phyloP scores from a whole-genome alignment of 2,329 filamentous ascomycete species.

The Penicillium sp. region DNA sequence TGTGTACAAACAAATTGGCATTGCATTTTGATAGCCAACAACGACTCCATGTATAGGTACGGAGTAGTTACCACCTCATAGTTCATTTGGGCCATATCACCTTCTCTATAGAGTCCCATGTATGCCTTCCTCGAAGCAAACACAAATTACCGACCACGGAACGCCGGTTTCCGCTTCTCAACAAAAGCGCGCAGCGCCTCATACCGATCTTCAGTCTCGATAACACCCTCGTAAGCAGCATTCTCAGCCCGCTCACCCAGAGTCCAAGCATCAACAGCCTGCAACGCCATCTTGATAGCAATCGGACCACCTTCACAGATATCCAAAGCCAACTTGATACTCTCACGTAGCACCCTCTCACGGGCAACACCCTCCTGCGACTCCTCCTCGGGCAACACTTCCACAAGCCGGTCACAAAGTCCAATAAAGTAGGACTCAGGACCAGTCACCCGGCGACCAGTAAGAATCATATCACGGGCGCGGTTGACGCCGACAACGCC shows the following conservation, averaged over 20 bases:
- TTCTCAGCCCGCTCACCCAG: conserved; percentile 74
- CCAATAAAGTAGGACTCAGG: conserved; percentile 89
- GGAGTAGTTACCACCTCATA: too few relatives aligned
- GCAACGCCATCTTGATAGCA: conserved; percentile 72
- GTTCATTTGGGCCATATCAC: background rate
- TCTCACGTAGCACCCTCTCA: conserved; percentile 67
- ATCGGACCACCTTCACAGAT: conserved; percentile 89
- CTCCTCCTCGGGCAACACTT: conserved; percentile 59
- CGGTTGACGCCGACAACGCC: conserved; percentile 72
- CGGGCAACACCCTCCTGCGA: conserved; percentile 57
- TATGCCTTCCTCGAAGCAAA: background rate
- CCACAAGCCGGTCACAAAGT: conserved; percentile 82
- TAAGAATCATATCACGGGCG: conserved; percentile 86
- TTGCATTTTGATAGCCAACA: background rate
- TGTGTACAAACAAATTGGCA: too few relatives aligned
- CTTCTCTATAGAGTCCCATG: background rate
- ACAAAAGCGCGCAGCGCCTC: conserved; percentile 85
- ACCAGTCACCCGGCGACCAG: conserved; percentile 76
- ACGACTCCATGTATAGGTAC: too few relatives aligned
- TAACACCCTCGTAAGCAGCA: conserved; percentile 76
- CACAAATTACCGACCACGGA: conserved; percentile 51
- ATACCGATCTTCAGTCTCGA: conserved; percentile 77
- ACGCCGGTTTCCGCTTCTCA: conserved; percentile 69
- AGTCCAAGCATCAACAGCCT: conserved; percentile 68
- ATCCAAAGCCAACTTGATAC: conserved; percentile 72